Conservation (phyloP, 495 filamentous ascomycete species). For the Neurospora hispaniola region DNA sequence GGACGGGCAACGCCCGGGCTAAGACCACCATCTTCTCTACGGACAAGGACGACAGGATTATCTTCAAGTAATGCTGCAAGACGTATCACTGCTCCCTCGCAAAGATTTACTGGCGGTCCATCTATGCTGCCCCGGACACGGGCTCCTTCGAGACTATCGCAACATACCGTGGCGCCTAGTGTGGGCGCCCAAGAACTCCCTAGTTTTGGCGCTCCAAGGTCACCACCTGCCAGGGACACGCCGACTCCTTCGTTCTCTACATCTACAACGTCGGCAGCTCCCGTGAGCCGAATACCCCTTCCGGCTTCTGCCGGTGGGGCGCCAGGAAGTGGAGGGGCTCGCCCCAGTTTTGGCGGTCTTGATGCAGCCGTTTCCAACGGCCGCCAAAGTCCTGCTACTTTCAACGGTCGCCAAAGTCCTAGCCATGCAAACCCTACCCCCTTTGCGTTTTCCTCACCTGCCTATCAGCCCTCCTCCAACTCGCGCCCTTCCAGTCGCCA, state of each 20-base stretch:
- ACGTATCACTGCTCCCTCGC: constrained; percentile 30
- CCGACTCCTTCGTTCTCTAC: background rate
- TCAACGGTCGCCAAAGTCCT: constrained; percentile 2
- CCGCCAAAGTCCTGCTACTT: constrained; percentile 1
- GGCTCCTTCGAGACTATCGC: background rate
- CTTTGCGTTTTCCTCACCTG: constrained; percentile 11
- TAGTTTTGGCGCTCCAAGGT: constrained; percentile 42
- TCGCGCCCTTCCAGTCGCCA: constrained; percentile 21
- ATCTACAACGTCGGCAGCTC: background rate
- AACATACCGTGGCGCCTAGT: background rate
- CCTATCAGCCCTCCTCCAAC: constrained; percentile 10
- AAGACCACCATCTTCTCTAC: background rate
- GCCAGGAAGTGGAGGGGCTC: background rate
- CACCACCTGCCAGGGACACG: constrained; percentile 12
- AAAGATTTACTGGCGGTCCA: constrained; percentile 21
- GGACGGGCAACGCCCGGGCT: background rate
- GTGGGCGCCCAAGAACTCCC: constrained; percentile 30
- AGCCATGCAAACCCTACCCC: constrained; percentile 2
- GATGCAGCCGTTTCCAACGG: background rate
- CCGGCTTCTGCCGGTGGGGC: constrained; percentile 8
- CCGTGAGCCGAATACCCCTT: constrained; percentile 28
- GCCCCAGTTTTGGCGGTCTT: background rate
- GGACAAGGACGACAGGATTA: background rate
- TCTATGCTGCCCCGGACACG: constrained; percentile 5
- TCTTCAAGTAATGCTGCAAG: constrained; percentile 4